Conservation (phyloP, 176 grass and related monocot genomes). For the Paspalum notatum region DNA sequence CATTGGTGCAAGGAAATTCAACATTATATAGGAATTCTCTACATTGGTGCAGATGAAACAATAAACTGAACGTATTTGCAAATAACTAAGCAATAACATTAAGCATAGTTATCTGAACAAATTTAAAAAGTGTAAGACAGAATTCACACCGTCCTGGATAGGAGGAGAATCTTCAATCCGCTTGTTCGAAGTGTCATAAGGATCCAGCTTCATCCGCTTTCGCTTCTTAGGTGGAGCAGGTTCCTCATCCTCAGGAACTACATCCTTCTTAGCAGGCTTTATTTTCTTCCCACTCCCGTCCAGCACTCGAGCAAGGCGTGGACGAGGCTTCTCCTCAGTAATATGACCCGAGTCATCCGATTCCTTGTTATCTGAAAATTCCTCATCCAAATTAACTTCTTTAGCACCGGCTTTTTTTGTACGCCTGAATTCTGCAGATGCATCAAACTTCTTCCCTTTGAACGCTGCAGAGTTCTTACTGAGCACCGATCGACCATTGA, state of each 20-base stretch:
- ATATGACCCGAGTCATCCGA: constrained; percentile 30
- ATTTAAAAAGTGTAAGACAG: constrained; percentile 14
- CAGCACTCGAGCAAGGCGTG: constrained; percentile 59
- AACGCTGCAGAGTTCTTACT: constrained; percentile 1
- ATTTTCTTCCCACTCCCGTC: constrained; percentile 80
- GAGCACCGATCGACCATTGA: background rate
- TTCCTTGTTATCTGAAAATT: constrained; percentile 46
- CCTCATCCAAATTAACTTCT: constrained; percentile 29
- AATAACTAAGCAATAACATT: constrained; percentile 12
- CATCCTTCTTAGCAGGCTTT: constrained; percentile 60
- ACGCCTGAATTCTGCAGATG: constrained; percentile 15
- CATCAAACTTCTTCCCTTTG: constrained; percentile 43
- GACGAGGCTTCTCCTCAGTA: constrained; percentile 49
- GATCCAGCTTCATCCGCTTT: constrained; percentile 88
- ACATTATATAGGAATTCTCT: background rate
- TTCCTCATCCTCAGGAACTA: constrained; percentile 48
- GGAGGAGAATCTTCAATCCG: constrained; percentile 70
- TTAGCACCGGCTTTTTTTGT: constrained; percentile 1
- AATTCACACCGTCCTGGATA: constrained; percentile 43
- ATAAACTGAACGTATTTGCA: background rate
- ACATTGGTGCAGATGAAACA: constrained; percentile 29
- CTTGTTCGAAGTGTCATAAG: constrained; percentile 87
- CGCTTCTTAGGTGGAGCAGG: constrained; percentile 59
- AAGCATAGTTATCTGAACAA: constrained; percentile 2
- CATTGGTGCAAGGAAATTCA: background rate